Base-by-base conservation (phyloP, 2,329 filamentous ascomycete genomes). In the Mycosphaerella sp. region DNA sequence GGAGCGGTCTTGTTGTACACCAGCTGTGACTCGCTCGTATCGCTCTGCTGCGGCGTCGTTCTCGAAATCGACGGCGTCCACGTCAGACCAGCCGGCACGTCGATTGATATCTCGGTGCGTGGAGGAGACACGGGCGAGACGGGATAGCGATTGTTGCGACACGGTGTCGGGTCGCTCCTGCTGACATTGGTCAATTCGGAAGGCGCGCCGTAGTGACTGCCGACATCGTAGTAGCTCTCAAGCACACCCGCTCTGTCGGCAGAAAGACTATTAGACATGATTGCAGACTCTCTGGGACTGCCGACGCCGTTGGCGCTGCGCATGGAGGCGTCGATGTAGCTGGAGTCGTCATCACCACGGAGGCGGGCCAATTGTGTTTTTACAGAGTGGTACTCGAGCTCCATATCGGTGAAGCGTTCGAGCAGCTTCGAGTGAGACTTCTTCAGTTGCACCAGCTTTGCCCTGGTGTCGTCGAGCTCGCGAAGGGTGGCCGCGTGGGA, bases 351-450 rank as follows among this genome's bases (percentile, higher is more conserved):
- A 14, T 44, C 32, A 10, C 58, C 61, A 40, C 58, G 59, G 39
- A 65, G 17, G 12, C 51, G 49, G 10, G 65, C 62, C 8, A 67
- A 58, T 48, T 66, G 61, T 38, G 51, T 59, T 43, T 63, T 63
- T 46, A 65, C 54, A 10, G 66, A 62, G 40, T 67, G 61, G 50
- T 66, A 66, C 47, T 67, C 66, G 43, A 69, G 56, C 48, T 69
- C 65, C 1, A 81, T 69, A 34, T 78, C 76, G 0, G 75, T 78
- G 59, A 77, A 76, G 45, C 75, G 72, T 43, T 76, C 72, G 7
- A 79, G 67, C 4, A 82, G 67, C 31, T 74, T 72, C 26, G 74
- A 74, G 60, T 82, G 75, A 3, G 76, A 73, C 61, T 77, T 79
- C 60, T 79, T 77, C 36, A 80, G 64, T 40, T 76, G 73, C 2